Evolutionary conservation across 2,329 filamentous ascomycete species (phyloP).

Genomic region (Cytospora leucostoma): DNA sequence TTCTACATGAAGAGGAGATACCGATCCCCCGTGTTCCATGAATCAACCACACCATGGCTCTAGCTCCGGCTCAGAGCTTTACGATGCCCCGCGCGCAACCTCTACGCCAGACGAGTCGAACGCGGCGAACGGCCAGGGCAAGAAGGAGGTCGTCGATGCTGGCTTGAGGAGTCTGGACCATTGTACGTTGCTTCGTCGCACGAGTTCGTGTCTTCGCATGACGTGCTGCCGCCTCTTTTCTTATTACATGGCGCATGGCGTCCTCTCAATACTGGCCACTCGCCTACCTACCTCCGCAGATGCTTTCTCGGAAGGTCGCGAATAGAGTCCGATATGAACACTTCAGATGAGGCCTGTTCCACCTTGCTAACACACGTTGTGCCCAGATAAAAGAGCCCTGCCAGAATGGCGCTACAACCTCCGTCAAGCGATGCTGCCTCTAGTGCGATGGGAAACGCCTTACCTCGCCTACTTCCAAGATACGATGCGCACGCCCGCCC

Average conservation of each 20-base stretch:
- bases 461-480: slow-evolving; percentile 87
- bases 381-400: slow-evolving; percentile 75
- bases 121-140: slow-evolving; percentile 27
- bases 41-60: slow-evolving; percentile 32
- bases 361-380: slow-evolving; percentile 25
- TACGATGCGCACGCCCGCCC: slow-evolving; percentile 73
- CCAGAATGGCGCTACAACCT: slow-evolving; percentile 86
- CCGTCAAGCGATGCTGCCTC: slow-evolving; percentile 78
- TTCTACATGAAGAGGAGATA: slow-evolving; percentile 21
- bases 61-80: slow-evolving; percentile 36
- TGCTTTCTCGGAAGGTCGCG: not conserved
- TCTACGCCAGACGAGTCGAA: slow-evolving; percentile 24
- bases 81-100: slow-evolving; percentile 20
- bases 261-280: not conserved
- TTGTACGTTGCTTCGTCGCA: slow-evolving; percentile 52
- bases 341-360: not conserved
- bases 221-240: not conserved
- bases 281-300: slow-evolving; percentile 20
- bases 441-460: slow-evolving; percentile 93
- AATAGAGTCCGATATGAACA: not conserved
- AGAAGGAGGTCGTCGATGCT: slow-evolving; percentile 59
- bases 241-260: not conserved
- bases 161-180: slow-evolving; percentile 80
- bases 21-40: slow-evolving; percentile 31
- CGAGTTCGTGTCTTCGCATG: not conserved